A percentile compares a stretch with the other conserved stretches of the same genome.
These are phyloP conservation scores for Tephrocybe sp. DNA, from an alignment of 768 basidiomycete species.

Conservation along the genomic window DNA sequence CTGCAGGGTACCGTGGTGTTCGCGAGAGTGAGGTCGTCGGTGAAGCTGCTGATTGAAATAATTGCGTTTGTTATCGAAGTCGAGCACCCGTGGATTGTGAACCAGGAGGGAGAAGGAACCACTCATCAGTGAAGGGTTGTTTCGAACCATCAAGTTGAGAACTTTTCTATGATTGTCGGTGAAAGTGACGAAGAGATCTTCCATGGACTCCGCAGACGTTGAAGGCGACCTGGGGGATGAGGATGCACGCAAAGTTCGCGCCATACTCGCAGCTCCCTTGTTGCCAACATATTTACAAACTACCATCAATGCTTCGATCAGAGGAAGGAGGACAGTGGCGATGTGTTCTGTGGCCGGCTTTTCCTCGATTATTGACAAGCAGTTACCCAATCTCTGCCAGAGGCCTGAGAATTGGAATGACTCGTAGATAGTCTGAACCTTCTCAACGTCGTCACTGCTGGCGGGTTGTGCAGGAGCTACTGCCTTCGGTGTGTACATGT, in stretches of 20 bases:
- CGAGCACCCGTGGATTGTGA: slow-evolving; percentile 93
- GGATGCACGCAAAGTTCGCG: slow-evolving; percentile 59
- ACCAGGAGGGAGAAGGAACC: slow-evolving; percentile 97
- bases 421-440: slow-evolving; percentile 86
- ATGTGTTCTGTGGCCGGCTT: slow-evolving; percentile 82
- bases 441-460: slow-evolving; percentile 64
- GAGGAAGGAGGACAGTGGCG: slow-evolving; percentile 87
- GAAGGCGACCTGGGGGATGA: slow-evolving; percentile 70
- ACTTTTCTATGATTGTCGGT: slow-evolving; percentile 93
- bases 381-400: slow-evolving; percentile 90
- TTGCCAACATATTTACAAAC: slow-evolving; percentile 94
- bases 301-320: slow-evolving; percentile 97
- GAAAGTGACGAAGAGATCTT: slow-evolving; percentile 90
- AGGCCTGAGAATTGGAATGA: slow-evolving; percentile 87
- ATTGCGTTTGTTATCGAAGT: slow-evolving; percentile 99
- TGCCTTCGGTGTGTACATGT: slow-evolving; percentile 78
- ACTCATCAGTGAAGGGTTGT: slow-evolving; percentile 96
- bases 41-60: slow-evolving; percentile 93
- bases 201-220: slow-evolving; percentile 75
- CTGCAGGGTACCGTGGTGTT: slow-evolving; percentile 82
- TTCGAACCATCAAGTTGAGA: slow-evolving; percentile 96
- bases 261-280: slow-evolving; percentile 45
- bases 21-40: slow-evolving; percentile 73
- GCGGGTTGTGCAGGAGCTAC: slow-evolving; percentile 35
- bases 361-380: slow-evolving; percentile 80